Evolutionary conservation across 2,329 filamentous ascomycete genomes (phyloP).

Genomic region (Macrophomina tecta): DNA sequence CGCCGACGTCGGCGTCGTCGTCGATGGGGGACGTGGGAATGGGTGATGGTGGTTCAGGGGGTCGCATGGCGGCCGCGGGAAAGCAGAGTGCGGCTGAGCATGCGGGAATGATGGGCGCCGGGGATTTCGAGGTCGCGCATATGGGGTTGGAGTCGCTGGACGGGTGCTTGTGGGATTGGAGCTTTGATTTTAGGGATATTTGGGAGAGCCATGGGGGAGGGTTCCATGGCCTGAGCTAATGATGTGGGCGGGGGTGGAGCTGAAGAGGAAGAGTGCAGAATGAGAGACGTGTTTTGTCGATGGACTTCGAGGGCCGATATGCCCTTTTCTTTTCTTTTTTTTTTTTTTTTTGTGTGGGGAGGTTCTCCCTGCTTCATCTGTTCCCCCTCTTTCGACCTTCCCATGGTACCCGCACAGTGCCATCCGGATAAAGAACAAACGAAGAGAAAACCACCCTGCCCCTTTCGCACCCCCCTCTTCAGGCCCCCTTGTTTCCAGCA

Average conservation of each 20-base stretch:
- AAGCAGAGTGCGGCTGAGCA: background rate
- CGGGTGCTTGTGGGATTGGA: conserved; percentile 22
- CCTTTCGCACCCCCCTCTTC: too few relatives aligned
- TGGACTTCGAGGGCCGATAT: background rate
- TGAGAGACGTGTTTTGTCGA: background rate
- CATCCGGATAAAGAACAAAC: background rate
- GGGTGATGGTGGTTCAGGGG: background rate
- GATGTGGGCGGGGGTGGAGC: background rate
- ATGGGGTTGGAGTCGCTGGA: conserved; percentile 25
- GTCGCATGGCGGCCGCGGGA: background rate
- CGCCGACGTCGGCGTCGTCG: background rate
- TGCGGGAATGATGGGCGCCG: background rate
- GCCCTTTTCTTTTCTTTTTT: background rate
- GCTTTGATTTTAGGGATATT: conserved; percentile 24
- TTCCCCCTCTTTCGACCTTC: background rate
- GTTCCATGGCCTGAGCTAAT: conserved; percentile 17
- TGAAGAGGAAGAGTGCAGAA: background rate
- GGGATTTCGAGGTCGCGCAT: conserved; percentile 18
- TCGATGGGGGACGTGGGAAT: background rate
- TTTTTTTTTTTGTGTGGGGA: too few relatives aligned
- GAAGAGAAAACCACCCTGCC: too few relatives aligned
- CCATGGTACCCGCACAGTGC: background rate
- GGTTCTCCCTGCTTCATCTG: background rate
- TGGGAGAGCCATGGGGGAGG: conserved; percentile 23
- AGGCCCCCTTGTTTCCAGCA: background rate